Conservation (phyloP, 768 basidiomycete genomes). For the Amyloporia xantha region DNA sequence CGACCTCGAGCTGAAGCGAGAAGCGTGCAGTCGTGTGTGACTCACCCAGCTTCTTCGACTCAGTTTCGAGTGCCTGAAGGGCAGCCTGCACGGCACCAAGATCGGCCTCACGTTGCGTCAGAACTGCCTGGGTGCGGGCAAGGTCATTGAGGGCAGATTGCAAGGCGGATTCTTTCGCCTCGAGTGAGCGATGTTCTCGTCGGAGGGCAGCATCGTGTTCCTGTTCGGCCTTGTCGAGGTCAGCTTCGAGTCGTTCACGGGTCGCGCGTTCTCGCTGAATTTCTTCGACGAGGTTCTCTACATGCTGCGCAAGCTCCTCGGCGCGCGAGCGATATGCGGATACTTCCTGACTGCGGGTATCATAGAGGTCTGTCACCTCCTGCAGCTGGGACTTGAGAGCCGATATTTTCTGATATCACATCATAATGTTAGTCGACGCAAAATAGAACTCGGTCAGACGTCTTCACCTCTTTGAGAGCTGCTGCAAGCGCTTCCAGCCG, state of each 20-base stretch:
- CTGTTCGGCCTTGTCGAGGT: conserved; percentile 50
- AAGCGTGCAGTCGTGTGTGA: conserved; percentile 77
- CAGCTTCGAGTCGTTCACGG: conserved; percentile 47
- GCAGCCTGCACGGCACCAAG: conserved; percentile 65
- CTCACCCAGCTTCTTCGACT: conserved; percentile 77
- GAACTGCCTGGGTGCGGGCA: conserved; percentile 51
- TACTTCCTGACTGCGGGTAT: conserved; percentile 54
- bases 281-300: conserved; percentile 65
- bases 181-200: conserved; percentile 54
- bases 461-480: conserved; percentile 77
- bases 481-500: conserved; percentile 56
- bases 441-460: too few relatives aligned
- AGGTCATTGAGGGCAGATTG: conserved; percentile 59
- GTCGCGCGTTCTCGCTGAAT: conserved; percentile 50
- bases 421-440: too few relatives aligned
- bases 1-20: conserved; percentile 85
- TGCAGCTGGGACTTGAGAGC: conserved; percentile 58
- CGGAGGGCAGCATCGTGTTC: conserved; percentile 58
- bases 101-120: conserved; percentile 72
- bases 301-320: conserved; percentile 70
- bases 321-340: conserved; percentile 63
- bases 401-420: conserved; percentile 66
- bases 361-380: conserved; percentile 59
- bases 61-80: conserved; percentile 64
- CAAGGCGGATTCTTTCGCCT: conserved; percentile 64